Evolutionary conservation across 495 filamentous ascomycete genomes (phyloP).

Genomic region (Annulohypoxylon bovei): DNA sequence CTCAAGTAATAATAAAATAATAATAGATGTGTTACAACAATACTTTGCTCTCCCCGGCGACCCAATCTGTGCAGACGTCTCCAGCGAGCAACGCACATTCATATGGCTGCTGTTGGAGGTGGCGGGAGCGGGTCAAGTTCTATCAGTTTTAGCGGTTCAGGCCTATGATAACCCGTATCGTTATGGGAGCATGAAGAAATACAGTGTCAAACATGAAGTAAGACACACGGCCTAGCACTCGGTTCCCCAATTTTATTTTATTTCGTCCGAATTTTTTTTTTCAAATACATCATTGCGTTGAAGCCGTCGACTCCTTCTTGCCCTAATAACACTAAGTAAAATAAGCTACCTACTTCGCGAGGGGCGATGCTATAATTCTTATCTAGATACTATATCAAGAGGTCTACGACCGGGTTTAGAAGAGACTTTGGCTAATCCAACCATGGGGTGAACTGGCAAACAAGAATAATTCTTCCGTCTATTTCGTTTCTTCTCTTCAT

Average conservation of each 20-base stretch:
- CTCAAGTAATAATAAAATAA: too few relatives aligned
- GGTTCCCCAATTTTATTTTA: not conserved
- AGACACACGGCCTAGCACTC: not conserved
- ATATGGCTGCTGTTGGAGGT: too few relatives aligned
- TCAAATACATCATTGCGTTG: not conserved
- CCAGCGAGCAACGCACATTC: too few relatives aligned
- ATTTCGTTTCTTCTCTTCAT: not conserved
- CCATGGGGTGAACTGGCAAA: slow-evolving; percentile 30
- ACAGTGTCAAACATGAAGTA: not conserved
- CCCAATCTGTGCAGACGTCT: too few relatives aligned
- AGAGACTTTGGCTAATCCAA: not conserved
- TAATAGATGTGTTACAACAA: too few relatives aligned
- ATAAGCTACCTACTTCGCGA: not conserved
- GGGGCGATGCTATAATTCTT: not conserved
- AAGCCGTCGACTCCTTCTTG: not conserved
- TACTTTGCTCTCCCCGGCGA: too few relatives aligned
- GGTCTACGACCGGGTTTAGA: not conserved
- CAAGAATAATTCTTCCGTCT: not conserved
- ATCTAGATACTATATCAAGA: not conserved
- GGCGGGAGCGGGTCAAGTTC: too few relatives aligned
- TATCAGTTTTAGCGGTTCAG: too few relatives aligned
- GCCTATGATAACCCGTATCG: too few relatives aligned
- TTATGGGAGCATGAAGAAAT: not conserved
- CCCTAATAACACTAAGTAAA: not conserved
- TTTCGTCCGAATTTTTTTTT: not conserved